Evolutionary conservation across 768 basidiomycete genomes (phyloP).

Genomic region (Paxillus ammoniavirescens): DNA sequence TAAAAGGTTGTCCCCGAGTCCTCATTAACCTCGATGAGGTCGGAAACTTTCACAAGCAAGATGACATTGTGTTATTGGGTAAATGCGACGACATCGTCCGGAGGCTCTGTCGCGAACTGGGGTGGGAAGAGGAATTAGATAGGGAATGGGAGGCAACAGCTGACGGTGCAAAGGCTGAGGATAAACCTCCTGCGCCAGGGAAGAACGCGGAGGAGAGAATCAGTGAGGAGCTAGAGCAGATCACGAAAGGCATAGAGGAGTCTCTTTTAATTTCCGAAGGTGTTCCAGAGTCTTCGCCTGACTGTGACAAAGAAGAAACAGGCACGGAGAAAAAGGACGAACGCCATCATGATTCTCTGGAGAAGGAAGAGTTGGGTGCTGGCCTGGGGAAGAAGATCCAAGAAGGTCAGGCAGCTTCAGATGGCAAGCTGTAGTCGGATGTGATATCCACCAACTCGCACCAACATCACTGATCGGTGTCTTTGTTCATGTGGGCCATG

Average conservation of each 20-base stretch:
- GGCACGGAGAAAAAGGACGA: background rate
- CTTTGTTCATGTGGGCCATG: background rate
- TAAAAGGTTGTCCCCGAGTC: slow-evolving; percentile 69
- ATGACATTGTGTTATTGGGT: slow-evolving; percentile 65
- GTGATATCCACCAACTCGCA: background rate
- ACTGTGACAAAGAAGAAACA: background rate
- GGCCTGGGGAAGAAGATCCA: background rate
- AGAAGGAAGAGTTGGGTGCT: background rate
- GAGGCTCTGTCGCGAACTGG: slow-evolving; percentile 62
- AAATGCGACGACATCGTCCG: slow-evolving; percentile 69
- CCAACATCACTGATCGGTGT: background rate
- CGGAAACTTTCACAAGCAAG: slow-evolving; percentile 57
- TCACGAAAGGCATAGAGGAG: slow-evolving; percentile 24
- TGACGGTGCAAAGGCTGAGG: slow-evolving; percentile 22
- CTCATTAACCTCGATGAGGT: slow-evolving; percentile 86
- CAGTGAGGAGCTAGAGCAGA: slow-evolving; percentile 25
- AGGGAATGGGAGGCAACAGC: slow-evolving; percentile 54
- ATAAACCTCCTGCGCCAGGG: slow-evolving; percentile 2
- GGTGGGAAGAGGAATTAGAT: slow-evolving; percentile 69
- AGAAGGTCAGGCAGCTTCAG: background rate
- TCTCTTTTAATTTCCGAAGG: slow-evolving; percentile 17
- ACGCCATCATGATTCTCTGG: background rate
- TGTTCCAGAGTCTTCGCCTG: background rate
- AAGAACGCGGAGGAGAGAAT: slow-evolving; percentile 4
- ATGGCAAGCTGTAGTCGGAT: slow-evolving; percentile 7